Evolutionary conservation across 2,329 filamentous ascomycete genomes (phyloP), one percentile per base, ranked within the genome.

Genomic region (Hypomyces perniciosus): DNA sequence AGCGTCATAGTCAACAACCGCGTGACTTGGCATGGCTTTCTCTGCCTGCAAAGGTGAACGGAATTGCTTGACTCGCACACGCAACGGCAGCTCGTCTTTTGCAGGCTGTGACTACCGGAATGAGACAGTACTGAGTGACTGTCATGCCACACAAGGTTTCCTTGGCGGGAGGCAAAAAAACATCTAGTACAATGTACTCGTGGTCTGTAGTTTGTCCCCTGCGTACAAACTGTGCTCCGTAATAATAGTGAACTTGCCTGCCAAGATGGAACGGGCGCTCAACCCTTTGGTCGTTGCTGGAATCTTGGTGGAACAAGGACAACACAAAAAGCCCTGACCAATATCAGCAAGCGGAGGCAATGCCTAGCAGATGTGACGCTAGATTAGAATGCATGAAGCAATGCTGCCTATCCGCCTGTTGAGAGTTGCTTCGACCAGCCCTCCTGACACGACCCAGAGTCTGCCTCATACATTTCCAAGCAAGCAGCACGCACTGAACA

Each of bases 311-410:
- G 56, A 52, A 41, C 38, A 41, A 41, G 8, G 13, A 8, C 38
- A 41, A 27, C 44, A 38, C 33, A 10, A 20, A 39, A 34, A 26
- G 35, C 35, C 26, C 34, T 46, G 27, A 33, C 39, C 44, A 33
- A 38, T 39, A n/a, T 30, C 33, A 35, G 44, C 46, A 44, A 31
- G 31, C 34, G 47, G 41, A 13, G 41, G 20, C 42, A 42, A 43
- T 51, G 48, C 42, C 29, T 51, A 51, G 43, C 28, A 50, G 46
- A 41, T 43, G 50, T 50, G 45, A 35, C 35, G 46, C 49, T 45
- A 44, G 57, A 58, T 57, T 56, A 62, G 61, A 65, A 65, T 67
- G 65, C 63, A 68, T 66, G 56, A 68, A 65, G 63, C 65, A 62
- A 64, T 64, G 55, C 55, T 62, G 57, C 56, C 56, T 53, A 54